phyloP scores from a whole-genome alignment of 2,329 filamentous ascomycete species.

The Pseudocercospora crystallina region DNA sequence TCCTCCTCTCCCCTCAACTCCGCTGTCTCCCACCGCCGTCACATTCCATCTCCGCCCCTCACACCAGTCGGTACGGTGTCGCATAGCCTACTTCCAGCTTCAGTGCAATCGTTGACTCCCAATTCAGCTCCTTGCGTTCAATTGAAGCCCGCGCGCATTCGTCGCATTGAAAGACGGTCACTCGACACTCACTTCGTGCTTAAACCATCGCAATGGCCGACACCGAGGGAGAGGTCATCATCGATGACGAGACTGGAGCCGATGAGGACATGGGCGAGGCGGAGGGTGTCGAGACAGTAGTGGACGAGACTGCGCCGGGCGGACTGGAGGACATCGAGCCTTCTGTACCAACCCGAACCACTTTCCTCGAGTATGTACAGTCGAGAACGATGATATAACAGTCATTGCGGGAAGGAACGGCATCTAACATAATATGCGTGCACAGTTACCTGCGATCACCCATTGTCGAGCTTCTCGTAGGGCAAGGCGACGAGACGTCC shows the following conservation, averaged over 20 bases:
- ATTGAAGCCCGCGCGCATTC: no score
- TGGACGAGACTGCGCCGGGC: conserved; percentile 35
- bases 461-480: conserved; percentile 48
- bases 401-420: neutral
- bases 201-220: conserved; percentile 30
- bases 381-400: neutral
- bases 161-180: no score
- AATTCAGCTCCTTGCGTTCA: no score
- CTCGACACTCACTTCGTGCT: neutral
- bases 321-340: conserved; percentile 47
- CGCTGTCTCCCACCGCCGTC: no score
- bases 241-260: conserved; percentile 37
- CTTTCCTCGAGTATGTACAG: conserved; percentile 47
- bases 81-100: no score
- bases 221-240: conserved; percentile 32
- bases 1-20: no score
- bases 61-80: no score
- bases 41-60: no score
- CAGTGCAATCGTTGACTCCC: no score
- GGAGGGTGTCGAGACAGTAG: conserved; percentile 28
- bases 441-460: conserved; percentile 49
- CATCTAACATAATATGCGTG: neutral
- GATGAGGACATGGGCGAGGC: conserved; percentile 53
- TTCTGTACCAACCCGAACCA: conserved; percentile 39
- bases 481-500: conserved; percentile 57